Conservation (phyloP, 768 basidiomycete genomes). For the Panaeolus papilionaceus region DNA sequence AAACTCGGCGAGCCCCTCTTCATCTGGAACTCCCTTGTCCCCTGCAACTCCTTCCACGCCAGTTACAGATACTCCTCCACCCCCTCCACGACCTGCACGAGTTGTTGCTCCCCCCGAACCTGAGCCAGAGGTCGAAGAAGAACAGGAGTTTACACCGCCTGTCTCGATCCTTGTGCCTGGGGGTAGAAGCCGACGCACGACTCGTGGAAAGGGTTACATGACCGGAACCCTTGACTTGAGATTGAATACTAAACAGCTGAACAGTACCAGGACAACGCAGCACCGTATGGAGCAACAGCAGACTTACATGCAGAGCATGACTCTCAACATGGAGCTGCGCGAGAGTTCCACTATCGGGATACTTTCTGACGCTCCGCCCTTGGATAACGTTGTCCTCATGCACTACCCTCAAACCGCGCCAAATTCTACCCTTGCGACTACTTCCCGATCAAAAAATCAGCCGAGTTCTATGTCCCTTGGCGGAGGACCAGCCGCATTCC, state of each 20-base stretch:
- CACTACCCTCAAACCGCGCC: background rate
- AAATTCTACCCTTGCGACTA: background rate
- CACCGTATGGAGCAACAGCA: background rate
- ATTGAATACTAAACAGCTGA: background rate
- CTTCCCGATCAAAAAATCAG: background rate
- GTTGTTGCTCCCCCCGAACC: background rate
- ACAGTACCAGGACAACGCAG: background rate
- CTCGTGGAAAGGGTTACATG: slow-evolving; percentile 1
- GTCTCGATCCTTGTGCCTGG: background rate
- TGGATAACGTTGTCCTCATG: slow-evolving; percentile 7
- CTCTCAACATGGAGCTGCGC: slow-evolving; percentile 8
- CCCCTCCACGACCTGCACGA: background rate
- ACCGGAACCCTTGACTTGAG: slow-evolving; percentile 7
- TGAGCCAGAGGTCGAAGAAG: slow-evolving; percentile 4
- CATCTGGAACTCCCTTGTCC: background rate
- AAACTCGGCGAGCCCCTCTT: background rate
- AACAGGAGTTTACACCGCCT: background rate
- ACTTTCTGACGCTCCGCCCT: background rate
- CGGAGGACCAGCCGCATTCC: slow-evolving; percentile 8
- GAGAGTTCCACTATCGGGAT: slow-evolving; percentile 9
- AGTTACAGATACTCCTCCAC: background rate
- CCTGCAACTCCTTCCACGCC: background rate
- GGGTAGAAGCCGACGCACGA: slow-evolving; percentile 1
- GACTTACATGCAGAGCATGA: slow-evolving; percentile 10
- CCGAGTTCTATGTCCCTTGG: background rate